These are phyloP conservation scores for Mortierella sp. DNA, from an alignment of 371 early-diverging fungal genomes.

Conservation along the genomic window DNA sequence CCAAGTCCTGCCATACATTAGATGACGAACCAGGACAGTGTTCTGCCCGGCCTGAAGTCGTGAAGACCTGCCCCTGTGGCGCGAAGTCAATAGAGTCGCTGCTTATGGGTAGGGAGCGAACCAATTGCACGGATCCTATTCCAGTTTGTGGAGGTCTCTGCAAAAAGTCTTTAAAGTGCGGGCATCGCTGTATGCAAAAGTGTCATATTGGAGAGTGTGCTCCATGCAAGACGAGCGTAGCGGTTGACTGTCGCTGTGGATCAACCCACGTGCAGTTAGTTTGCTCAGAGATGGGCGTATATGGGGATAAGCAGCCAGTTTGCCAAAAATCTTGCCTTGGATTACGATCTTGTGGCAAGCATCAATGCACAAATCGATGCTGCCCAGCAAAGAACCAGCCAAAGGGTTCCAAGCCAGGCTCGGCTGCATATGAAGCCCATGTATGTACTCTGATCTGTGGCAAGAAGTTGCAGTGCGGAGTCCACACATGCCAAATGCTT, in stretches of 20 bases:
- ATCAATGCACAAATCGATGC: constrained; percentile 69
- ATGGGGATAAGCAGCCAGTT: constrained; percentile 58
- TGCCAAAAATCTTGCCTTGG: constrained; percentile 76
- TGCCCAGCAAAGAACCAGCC: constrained; percentile 65
- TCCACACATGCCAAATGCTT: constrained; percentile 72
- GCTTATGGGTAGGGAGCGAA: constrained; percentile 59
- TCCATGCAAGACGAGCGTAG: constrained; percentile 68
- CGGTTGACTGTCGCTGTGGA: constrained; percentile 77
- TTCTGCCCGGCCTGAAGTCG: constrained; percentile 74
- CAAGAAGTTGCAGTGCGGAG: constrained; percentile 74
- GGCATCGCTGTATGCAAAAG: constrained; percentile 75
- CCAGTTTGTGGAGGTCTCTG: constrained; percentile 83
- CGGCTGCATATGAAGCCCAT: constrained; percentile 29
- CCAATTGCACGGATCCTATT: constrained; percentile 80
- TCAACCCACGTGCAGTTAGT: constrained; percentile 61
- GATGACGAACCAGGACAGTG: constrained; percentile 68
- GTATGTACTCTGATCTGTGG: constrained; percentile 73
- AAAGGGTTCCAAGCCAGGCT: constrained; percentile 21
- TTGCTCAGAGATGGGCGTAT: constrained; percentile 60
- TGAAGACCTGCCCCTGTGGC: constrained; percentile 90
- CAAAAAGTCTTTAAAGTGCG: constrained; percentile 74
- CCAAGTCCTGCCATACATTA: constrained; percentile 78
- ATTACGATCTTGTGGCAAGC: constrained; percentile 76
- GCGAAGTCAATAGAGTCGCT: constrained; percentile 55
- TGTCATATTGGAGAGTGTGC: constrained; percentile 86